Conservation (phyloP, 257 asterid genomes). For the Nicotiana obtusifolia region DNA sequence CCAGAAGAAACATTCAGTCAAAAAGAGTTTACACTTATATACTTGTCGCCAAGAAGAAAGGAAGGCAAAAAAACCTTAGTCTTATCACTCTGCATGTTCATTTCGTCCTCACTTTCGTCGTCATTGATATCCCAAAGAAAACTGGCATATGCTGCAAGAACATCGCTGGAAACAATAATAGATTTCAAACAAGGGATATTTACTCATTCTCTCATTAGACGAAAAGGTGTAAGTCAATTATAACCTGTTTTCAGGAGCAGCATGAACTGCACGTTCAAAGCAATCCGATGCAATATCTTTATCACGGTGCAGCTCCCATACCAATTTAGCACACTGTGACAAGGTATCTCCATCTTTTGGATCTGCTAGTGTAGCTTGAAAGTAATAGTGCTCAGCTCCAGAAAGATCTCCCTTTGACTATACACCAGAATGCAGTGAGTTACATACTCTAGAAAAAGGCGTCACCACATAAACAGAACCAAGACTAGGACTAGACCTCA, state of each 20-base stretch:
- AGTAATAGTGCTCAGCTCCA: slow-evolving; percentile 66
- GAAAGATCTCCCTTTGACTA: slow-evolving; percentile 62
- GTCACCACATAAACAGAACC: neutral
- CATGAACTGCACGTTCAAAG: slow-evolving; percentile 53
- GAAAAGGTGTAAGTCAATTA: neutral
- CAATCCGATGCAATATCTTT: slow-evolving; percentile 47
- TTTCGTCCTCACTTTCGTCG: slow-evolving; percentile 42
- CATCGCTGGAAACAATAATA: slow-evolving; percentile 43
- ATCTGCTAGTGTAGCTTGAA: slow-evolving; percentile 55
- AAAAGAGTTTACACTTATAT: neutral
- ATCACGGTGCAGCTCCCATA: slow-evolving; percentile 65
- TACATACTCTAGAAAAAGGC: neutral
- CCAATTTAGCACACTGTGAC: slow-evolving; percentile 55
- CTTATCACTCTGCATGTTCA: slow-evolving; percentile 13
- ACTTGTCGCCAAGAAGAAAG: slow-evolving; percentile 2
- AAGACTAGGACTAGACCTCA: neutral
- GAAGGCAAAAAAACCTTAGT: slow-evolving; percentile 27
- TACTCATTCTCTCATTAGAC: neutral
- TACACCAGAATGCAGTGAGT: neutral
- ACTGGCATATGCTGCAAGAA: slow-evolving; percentile 74
- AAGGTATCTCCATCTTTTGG: slow-evolving; percentile 58
- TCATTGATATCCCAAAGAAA: slow-evolving; percentile 78
- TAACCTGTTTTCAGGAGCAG: slow-evolving; percentile 75
- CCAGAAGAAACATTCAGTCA: neutral
- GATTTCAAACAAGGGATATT: neutral